Evolutionary conservation across 2,329 filamentous ascomycete species (phyloP), one percentile per base, ranked within the genome.

Genomic region (Colletotrichum cordylinicola): DNA sequence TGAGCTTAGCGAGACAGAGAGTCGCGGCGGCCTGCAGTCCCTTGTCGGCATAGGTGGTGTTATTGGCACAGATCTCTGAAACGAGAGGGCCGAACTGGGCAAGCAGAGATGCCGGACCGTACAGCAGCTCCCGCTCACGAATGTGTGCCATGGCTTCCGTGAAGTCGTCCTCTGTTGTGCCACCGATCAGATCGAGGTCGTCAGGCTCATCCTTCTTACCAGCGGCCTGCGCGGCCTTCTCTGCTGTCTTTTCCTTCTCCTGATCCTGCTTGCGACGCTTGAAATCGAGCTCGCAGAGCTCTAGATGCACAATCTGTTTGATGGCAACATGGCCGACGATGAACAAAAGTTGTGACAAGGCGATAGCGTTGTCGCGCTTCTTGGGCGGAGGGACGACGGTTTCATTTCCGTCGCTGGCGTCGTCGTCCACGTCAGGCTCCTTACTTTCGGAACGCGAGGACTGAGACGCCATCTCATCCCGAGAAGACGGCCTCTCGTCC

Each of bases 301-400:
- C 97, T 13, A 99, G 91, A 83, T 99, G 97, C 1, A 99, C 98
- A 80, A 99, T 99, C 83, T 99, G 98, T 86, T 99, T 99, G 82
- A 99, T 97, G 16, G 97, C 97, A 64, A 98, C 94, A 82, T 99
- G 97, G 0, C 97, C 97, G 35, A 98, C 96, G 43, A 98, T 94
- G 82, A 98, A 98, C 0, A 99, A 89, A 3, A 99, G 90, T 81
- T 98, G 97, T 0, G 97, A 98, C 3, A 99, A 88, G 1, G 92
- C 93, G 62, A 96, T 90, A 2, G 95, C 93, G 6, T 93, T 91
- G 79, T 93, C 95, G 35, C 93, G 84, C 78, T 85, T 91, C 81
- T 90, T 92, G 10, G 88, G 84, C 78, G 87, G 87, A 78, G 73
- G 65, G 21, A 81, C 75, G n/a, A 79, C 70, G 2, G 80, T 81